Base-by-base conservation (phyloP, 139 green algal genomes). In the Tetratostichococcus sp. region DNA sequence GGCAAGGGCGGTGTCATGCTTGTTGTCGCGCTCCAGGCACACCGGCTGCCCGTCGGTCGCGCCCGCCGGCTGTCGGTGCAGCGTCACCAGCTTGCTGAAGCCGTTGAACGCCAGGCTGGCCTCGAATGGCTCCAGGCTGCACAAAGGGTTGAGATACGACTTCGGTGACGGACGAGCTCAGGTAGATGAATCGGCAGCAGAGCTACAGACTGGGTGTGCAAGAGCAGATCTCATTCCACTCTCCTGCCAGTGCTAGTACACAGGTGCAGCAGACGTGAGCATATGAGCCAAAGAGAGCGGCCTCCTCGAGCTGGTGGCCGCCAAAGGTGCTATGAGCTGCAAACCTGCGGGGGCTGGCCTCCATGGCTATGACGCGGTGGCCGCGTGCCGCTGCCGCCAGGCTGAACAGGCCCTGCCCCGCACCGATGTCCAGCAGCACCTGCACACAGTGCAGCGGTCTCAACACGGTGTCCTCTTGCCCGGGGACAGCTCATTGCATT, bases 401-500 rank as follows among this genome's bases (percentile, higher is more conserved):
- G 14, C 84, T 87, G 71, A 94, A 89, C 50, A 93, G 84, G 59
- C 92, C 92, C 59, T 83, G 80, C 4, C 91, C 92, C 21, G 92
- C 90, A 0, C 90, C 90, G 22, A 97, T 79, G 72, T 97, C 92
- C 42, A 96, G 69, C 26, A 96, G 73, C 32, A 87, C 71, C 77
- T 66, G 69, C 67, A 6, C n/a, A n/a, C n/a, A n/a, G n/a, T n/a
- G n/a, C n/a, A n/a, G n/a, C n/a, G n/a, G n/a, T n/a, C n/a, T n/a
- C n/a, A n/a, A n/a, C n/a, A n/a, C n/a, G n/a, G n/a, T n/a, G n/a
- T n/a, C n/a, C n/a, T n/a, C n/a, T n/a, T n/a, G n/a, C n/a, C n/a
- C n/a, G n/a, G n/a, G n/a, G n/a, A n/a, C n/a, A n/a, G n/a, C n/a
- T n/a, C n/a, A 50, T 42, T 69, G 23, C 67, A 35, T 4, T 23